Conservation (phyloP, 352 stramenopile genomes). For the Globisporangium radiosum region DNA sequence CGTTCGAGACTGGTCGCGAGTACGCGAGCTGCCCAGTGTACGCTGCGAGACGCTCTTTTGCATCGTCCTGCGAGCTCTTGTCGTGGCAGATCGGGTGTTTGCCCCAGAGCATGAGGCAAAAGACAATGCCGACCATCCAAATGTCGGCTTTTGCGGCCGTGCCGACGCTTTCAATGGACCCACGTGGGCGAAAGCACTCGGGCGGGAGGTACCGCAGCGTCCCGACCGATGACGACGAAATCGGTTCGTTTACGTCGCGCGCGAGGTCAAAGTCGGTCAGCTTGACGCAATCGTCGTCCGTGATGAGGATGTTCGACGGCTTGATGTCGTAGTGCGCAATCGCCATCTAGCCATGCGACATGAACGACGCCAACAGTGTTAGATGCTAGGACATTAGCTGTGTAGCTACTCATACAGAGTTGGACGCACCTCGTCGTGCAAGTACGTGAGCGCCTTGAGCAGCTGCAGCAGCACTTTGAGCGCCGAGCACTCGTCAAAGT, state of each 20-base stretch:
- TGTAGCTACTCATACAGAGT: neutral
- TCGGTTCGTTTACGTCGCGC: slow-evolving; percentile 46
- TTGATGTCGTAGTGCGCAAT: slow-evolving; percentile 93
- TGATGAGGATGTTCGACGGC: slow-evolving; percentile 95
- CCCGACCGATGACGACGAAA: slow-evolving; percentile 55
- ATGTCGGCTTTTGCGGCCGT: slow-evolving; percentile 78
- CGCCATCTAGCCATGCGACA: slow-evolving; percentile 29
- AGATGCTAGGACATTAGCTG: no score
- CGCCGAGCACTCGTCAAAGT: slow-evolving; percentile 52
- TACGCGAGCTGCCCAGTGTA: slow-evolving; percentile 33
- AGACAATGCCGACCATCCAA: slow-evolving; percentile 80
- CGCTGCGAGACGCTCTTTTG: slow-evolving; percentile 14
- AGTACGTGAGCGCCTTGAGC: slow-evolving; percentile 56
- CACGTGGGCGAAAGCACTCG: slow-evolving; percentile 55
- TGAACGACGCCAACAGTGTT: no score
- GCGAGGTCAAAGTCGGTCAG: slow-evolving; percentile 91
- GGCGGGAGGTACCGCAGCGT: slow-evolving; percentile 71
- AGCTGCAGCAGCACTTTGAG: slow-evolving; percentile 64
- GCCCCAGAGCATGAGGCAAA: slow-evolving; percentile 66
- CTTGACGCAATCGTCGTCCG: slow-evolving; percentile 78
- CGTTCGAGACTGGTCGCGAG: slow-evolving; percentile 32
- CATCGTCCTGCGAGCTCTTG: slow-evolving; percentile 50
- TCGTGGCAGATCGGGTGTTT: slow-evolving; percentile 69
- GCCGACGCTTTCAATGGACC: slow-evolving; percentile 27
- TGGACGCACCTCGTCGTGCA: slow-evolving; percentile 56